phyloP scores from a whole-genome alignment of 345 rosid species.

The Eucalyptus polyanthemos region DNA sequence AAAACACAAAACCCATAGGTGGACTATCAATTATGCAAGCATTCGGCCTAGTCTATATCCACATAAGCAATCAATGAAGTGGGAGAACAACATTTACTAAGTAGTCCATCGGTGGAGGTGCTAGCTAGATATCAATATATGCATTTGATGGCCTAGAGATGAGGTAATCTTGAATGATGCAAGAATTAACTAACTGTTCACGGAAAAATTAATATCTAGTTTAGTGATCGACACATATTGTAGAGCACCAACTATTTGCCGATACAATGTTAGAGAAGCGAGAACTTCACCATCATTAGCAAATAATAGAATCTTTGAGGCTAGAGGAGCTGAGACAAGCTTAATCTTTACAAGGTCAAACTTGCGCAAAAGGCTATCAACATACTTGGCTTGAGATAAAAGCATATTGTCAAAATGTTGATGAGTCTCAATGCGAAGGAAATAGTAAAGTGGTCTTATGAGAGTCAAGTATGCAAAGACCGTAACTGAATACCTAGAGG shows the following conservation, averaged over 20 bases:
- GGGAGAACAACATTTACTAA: not conserved
- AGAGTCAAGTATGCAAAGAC: not conserved
- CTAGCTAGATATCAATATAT: not conserved
- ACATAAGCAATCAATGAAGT: not conserved
- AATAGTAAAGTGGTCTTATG: not conserved
- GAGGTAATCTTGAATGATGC: not conserved
- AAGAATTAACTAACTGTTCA: not conserved
- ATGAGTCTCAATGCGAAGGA: not conserved
- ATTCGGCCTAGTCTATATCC: rapidly evolving
- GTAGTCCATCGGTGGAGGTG: not conserved
- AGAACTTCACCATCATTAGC: not conserved
- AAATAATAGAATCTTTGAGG: not conserved
- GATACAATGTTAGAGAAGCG: not conserved
- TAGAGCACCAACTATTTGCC: not conserved
- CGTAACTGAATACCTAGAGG: rapidly evolving
- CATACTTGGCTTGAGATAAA: not conserved
- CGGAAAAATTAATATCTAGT: rapidly evolving
- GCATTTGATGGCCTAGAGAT: not conserved
- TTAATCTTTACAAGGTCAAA: not conserved
- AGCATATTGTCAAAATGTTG: not conserved
- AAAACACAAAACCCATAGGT: not conserved
- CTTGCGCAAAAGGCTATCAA: not conserved
- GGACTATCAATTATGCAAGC: not conserved
- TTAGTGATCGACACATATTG: not conserved
- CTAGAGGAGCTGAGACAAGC: not conserved